These are phyloP conservation scores for Solanum hybrid DNA, from an alignment of 305 asterid genomes.

Conservation along the genomic window DNA sequence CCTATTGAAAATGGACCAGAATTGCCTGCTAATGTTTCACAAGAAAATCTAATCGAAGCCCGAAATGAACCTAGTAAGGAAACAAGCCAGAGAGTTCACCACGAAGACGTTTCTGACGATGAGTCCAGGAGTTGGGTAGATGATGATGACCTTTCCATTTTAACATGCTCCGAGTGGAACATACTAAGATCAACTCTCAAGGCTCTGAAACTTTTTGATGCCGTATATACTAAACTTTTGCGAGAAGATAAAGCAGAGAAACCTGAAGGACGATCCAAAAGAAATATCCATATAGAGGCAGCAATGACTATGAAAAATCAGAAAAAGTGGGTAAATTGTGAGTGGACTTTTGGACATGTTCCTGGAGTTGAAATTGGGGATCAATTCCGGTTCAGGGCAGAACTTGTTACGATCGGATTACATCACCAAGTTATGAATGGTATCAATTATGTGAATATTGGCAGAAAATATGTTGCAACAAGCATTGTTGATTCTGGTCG, in stretches of 20 bases:
- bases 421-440: slow-evolving; percentile 16
- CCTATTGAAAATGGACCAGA: not conserved
- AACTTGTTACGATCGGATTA: slow-evolving; percentile 20
- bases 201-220: slow-evolving; percentile 1
- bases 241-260: not conserved
- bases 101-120: not conserved
- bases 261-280: not conserved
- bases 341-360: slow-evolving; percentile 18
- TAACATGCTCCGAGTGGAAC: slow-evolving; percentile 21
- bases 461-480: not conserved
- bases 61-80: not conserved
- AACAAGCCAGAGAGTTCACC: not conserved
- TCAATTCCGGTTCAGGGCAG: slow-evolving; percentile 20
- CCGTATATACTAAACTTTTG: not conserved
- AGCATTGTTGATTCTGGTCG: slow-evolving; percentile 29
- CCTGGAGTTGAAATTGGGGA: slow-evolving; percentile 31
- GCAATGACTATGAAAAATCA: slow-evolving; percentile 17
- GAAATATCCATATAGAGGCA: slow-evolving; percentile 10
- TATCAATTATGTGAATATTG: slow-evolving; percentile 8
- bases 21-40: not conserved
- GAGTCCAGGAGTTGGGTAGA: not conserved
- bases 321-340: slow-evolving; percentile 13
- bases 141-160: slow-evolving; percentile 10
- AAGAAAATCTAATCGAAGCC: not conserved
- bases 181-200: not conserved